Base-by-base conservation (phyloP, 371 early-diverging fungal species). In the Apophysomyces variabilis region DNA sequence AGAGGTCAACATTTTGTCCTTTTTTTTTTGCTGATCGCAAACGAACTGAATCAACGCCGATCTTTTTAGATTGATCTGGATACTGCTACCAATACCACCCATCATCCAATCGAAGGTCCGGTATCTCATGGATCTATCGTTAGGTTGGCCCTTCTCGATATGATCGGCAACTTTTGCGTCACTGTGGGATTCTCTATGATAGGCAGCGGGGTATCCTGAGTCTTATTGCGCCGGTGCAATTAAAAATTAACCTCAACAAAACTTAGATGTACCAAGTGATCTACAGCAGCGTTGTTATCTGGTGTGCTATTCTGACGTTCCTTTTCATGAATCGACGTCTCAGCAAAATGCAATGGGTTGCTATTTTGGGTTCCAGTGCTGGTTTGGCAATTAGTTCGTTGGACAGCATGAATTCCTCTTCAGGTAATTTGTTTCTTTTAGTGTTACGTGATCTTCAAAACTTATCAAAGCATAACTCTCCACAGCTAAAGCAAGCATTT, bases 231-330 rank as follows among this genome's bases (percentile, higher is more conserved):
- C 4, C 38, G 41, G 9, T 26, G 57, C 50, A 35, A 16, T 21
- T 50, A 21, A 9, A 21, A 21, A 1, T 18, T 32, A 21, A 45
- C 13, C 21, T 50, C 21, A 21, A 50, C 6, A 50, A 50, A 21
- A 50, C n/a, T 36, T 74, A 88, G 87, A 87, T 91, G 82, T 90
- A 87, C 57, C 91, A 91, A 79, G 88, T 90, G 14, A 89, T 90
- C 58, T 91, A 93, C 68, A 86, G 88, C 61, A 85, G 85, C 35
- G 86, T 93, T 8, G 89, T 93, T 7, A 90, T 90, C 39, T 91
- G 91, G 85, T 90, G 91, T 46, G 92, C 93, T n/a, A 77, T 93
- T 61, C 72, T 90, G 18, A 85, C 86, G 0, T 84, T 84, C 46
- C 66, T 87, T 35, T 83, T 90, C 46, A 82, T 93, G 76, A 71